A percentile compares a stretch with the other conserved stretches of the same genome.
phyloP scores from a whole-genome alignment of 108 stramenopile genomes.

The Nitzschia inconspicua region DNA sequence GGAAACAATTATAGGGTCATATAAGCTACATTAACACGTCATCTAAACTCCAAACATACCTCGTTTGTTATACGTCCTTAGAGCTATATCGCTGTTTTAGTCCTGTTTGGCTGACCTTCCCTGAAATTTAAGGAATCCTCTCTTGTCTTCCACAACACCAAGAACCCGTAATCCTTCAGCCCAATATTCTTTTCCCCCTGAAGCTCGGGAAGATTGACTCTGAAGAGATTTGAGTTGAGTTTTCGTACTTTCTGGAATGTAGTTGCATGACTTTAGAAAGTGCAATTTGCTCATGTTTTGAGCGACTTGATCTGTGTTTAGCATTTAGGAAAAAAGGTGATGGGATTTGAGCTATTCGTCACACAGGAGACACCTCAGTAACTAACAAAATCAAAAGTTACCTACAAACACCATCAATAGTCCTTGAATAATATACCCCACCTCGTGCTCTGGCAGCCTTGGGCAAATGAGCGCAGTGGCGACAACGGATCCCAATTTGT shows the following conservation, averaged over 20 bases:
- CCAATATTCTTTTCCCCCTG: conserved; percentile 78
- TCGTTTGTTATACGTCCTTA: too few relatives aligned
- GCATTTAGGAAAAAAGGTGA: not conserved
- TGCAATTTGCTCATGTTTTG: conserved; percentile 47
- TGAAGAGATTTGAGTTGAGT: conserved; percentile 10
- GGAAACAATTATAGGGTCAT: too few relatives aligned
- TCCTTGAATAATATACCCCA: conserved; percentile 36
- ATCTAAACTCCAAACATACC: not conserved
- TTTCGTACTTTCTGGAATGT: conserved; percentile 21
- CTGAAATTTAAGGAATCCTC: too few relatives aligned
- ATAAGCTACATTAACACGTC: too few relatives aligned
- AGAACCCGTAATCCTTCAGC: conserved; percentile 38
- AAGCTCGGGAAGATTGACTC: conserved; percentile 30
- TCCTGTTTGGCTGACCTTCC: too few relatives aligned
- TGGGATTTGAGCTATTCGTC: not conserved
- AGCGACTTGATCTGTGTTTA: conserved; percentile 36
- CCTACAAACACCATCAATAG: conserved; percentile 24
- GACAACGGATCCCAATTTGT: conserved; percentile 53
- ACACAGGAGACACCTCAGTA: too few relatives aligned
- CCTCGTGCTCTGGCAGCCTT: conserved; percentile 26
- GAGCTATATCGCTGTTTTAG: too few relatives aligned
- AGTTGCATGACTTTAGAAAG: conserved; percentile 27
- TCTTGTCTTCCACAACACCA: conserved; percentile 29
- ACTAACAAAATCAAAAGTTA: not conserved
- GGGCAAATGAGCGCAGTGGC: conserved; percentile 31